A percentile compares a stretch with the other conserved stretches of the same genome.
These are phyloP conservation scores for Xerocomellus chrysenteron DNA, from an alignment of 768 basidiomycete species.

Conservation along the genomic window DNA sequence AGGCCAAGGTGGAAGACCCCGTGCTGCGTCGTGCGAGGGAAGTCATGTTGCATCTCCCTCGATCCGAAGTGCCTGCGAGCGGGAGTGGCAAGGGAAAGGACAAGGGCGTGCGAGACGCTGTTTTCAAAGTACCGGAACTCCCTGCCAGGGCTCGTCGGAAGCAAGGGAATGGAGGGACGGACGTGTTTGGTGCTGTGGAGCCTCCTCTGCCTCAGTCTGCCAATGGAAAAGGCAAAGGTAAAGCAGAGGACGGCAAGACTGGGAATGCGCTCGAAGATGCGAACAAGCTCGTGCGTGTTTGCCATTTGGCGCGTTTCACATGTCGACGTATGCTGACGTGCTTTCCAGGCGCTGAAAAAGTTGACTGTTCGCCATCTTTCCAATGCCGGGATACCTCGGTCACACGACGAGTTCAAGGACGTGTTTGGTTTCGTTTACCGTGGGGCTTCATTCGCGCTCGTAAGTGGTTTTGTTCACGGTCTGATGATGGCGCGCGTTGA, in stretches of 20 bases:
- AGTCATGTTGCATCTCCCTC: constrained; percentile 40
- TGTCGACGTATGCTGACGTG: not conserved
- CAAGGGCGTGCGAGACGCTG: not conserved
- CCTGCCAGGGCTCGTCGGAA: constrained; percentile 32
- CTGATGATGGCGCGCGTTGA: not conserved
- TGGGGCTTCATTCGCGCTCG: constrained; percentile 41
- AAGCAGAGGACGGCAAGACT: constrained; percentile 20
- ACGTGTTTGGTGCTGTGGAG: constrained; percentile 30
- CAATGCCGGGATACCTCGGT: constrained; percentile 33
- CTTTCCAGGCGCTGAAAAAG: constrained; percentile 39
- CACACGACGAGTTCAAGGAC: constrained; percentile 41
- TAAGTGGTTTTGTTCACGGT: constrained; percentile 19
- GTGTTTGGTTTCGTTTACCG: constrained; percentile 40
- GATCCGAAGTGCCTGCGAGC: constrained; percentile 14
- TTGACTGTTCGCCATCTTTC: constrained; percentile 34
- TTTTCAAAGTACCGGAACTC: constrained; percentile 51
- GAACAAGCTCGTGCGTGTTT: constrained; percentile 58
- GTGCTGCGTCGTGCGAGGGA: constrained; percentile 36
- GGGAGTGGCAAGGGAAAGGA: constrained; percentile 8
- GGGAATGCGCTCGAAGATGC: constrained; percentile 46
- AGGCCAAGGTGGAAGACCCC: constrained; percentile 27
- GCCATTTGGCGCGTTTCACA: not conserved
- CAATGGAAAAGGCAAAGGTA: constrained; percentile 41
- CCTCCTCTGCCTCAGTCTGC: constrained; percentile 7
- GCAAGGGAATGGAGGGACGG: constrained; percentile 23